Evolutionary conservation across 116 monocot species (phyloP).

Genomic region (Papilionanthe hybrid): DNA sequence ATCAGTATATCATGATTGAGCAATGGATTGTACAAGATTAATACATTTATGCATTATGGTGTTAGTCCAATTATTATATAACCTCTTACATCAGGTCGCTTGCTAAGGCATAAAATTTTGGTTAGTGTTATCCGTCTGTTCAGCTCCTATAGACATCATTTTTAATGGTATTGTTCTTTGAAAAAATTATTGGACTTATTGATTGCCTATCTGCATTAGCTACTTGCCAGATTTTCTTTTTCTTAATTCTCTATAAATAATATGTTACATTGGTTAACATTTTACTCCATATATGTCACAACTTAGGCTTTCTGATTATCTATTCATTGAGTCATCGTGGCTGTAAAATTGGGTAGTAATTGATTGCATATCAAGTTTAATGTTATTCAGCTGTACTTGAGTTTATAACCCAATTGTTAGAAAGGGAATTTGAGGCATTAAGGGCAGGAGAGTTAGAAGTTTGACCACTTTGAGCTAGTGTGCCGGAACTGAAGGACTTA

Average conservation of each 20-base stretch:
- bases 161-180: neutral
- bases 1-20: neutral
- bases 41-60: neutral
- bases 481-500: too few species aligned
- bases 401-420: too few species aligned
- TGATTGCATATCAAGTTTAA: neutral
- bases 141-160: neutral
- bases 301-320: neutral
- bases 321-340: neutral
- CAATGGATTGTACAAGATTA: neutral
- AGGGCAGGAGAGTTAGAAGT: too few species aligned
- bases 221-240: neutral
- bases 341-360: neutral
- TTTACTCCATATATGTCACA: neutral
- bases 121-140: neutral
- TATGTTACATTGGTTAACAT: neutral
- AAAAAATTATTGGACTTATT: neutral
- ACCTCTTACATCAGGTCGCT: neutral
- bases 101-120: neutral
- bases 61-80: too few species aligned
- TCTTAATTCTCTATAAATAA: neutral
- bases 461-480: too few species aligned
- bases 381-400: neutral
- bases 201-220: neutral
- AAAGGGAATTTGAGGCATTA: too few species aligned